Evolutionary conservation across 176 grass and related monocot genomes (phyloP).

Genomic region (Aegilops umbellulata): DNA sequence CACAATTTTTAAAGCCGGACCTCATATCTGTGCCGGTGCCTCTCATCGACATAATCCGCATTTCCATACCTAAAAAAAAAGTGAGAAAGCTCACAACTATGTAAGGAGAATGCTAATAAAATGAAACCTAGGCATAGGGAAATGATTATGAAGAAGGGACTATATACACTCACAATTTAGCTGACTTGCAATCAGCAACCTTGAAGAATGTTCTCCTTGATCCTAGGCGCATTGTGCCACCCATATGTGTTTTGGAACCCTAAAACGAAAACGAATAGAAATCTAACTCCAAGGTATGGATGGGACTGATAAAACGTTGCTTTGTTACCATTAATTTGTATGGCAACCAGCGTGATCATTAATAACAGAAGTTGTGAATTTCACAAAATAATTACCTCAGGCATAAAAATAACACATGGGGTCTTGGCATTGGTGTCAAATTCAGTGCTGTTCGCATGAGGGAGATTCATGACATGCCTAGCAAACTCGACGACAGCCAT

Average conservation of each 20-base stretch:
- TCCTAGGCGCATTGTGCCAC: slow-evolving; percentile 78
- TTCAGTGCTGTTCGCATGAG: slow-evolving; percentile 64
- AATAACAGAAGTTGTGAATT: neutral
- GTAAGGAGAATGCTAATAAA: neutral
- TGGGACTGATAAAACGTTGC: neutral
- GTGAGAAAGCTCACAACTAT: neutral
- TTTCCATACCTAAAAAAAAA: slow-evolving; percentile 62
- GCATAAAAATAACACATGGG: slow-evolving; percentile 80
- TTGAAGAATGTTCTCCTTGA: slow-evolving; percentile 76
- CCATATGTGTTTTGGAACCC: slow-evolving; percentile 91
- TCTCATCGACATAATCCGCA: slow-evolving; percentile 60
- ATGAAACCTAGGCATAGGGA: neutral
- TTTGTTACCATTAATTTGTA: neutral
- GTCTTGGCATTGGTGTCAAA: slow-evolving; percentile 53
- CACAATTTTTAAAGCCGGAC: slow-evolving; percentile 27
- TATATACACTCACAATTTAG: slow-evolving; percentile 60
- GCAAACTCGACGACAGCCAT: slow-evolving; percentile 83
- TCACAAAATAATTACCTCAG: slow-evolving; percentile 56
- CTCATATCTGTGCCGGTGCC: slow-evolving; percentile 86
- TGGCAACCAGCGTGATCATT: neutral
- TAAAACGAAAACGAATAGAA: slow-evolving; percentile 26
- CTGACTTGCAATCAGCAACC: slow-evolving; percentile 61
- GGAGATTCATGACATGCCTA: slow-evolving; percentile 59
- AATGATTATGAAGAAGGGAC: neutral
- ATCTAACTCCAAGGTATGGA: slow-evolving; percentile 4